Base-by-base conservation (phyloP, 345 rosid genomes). In the Eutrema yunnanense region DNA sequence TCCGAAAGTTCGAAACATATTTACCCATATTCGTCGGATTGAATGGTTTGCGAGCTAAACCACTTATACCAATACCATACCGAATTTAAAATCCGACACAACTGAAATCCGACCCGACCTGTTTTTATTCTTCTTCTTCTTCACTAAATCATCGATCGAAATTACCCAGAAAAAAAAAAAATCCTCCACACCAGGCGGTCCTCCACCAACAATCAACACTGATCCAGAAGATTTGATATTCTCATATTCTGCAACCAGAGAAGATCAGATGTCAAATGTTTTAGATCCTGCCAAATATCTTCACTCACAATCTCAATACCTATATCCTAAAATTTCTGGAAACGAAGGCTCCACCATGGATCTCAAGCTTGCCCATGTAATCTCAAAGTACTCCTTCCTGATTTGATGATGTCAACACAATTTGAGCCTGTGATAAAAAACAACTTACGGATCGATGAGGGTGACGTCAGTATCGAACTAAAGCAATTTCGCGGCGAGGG, bases 361-460 rank as follows among this genome's bases (percentile, higher is more conserved):
- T 82, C 97, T 91, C 82, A 94, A 76, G 65, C 63, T 76, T 58
- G 95, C 92, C 98, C 96, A 89, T 52, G 90, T 76, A 6, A 94
- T 86, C 89, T 94, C 98, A 69, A 85, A 85, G 48, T 89, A 91
- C 82, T 94, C 98, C 80, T 94, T 94, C 90, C 98, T 91, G 90
- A 42, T 36, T 49, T 52, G 19, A 22, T 38, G 5, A 66, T 33
- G 3, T 22, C 9, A 13, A 29, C 36, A 57, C 36, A 5, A 34
- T 8, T 27, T 30, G 10, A 73, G 43, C 43, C 8, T 2, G 5
- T 6, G 29, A 16, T 33, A n/a, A 64, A 19, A 32, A 2, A 5
- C 38, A 71, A 3, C 86, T 34, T 79, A 89, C 90, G 90, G 82
- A 53, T 89, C 96, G 37, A 89, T 78, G 26, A 89, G 88, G 57